Conservation (phyloP, 768 basidiomycete species). For the Russula sp. region DNA sequence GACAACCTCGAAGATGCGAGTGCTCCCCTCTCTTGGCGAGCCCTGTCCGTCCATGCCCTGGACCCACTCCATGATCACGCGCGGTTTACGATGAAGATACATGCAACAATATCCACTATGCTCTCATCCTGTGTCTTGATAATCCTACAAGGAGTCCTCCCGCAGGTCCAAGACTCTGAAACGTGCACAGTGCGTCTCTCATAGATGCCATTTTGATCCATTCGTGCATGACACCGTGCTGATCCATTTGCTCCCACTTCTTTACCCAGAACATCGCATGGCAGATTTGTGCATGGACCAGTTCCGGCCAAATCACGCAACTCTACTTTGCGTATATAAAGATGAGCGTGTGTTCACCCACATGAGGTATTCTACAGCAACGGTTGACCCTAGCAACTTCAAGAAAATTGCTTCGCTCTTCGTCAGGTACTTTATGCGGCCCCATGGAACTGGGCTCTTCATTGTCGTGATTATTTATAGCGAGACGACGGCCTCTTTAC, state of each 20-base stretch:
- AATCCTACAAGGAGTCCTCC: conserved; percentile 84
- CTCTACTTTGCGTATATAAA: conserved; percentile 70
- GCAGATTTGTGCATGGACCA: conserved; percentile 81
- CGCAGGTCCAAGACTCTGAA: conserved; percentile 90
- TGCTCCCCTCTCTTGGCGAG: conserved; percentile 55
- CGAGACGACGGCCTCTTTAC: conserved; percentile 88
- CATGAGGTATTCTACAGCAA: conserved; percentile 94
- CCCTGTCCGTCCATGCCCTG: conserved; percentile 13
- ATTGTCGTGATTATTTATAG: conserved; percentile 99
- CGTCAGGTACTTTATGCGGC: conserved; percentile 89
- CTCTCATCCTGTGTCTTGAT: conserved; percentile 88
- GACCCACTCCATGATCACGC: conserved; percentile 32
- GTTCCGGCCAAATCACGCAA: conserved; percentile 85
- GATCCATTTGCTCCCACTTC: too few species aligned
- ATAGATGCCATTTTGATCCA: not conserved
- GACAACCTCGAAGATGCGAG: conserved; percentile 41
- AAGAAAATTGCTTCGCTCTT: conserved; percentile 74
- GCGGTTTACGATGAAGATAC: conserved; percentile 36
- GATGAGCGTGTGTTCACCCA: conserved; percentile 88
- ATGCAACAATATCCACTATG: conserved; percentile 71
- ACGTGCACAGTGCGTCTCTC: conserved; percentile 62
- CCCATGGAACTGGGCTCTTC: conserved; percentile 86
- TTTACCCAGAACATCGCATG: too few species aligned
- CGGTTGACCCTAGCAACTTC: conserved; percentile 94
- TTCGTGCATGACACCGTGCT: too few species aligned